phyloP scores from a whole-genome alignment of 2,329 filamentous ascomycete genomes.

The Nigrospora osmanthi region DNA sequence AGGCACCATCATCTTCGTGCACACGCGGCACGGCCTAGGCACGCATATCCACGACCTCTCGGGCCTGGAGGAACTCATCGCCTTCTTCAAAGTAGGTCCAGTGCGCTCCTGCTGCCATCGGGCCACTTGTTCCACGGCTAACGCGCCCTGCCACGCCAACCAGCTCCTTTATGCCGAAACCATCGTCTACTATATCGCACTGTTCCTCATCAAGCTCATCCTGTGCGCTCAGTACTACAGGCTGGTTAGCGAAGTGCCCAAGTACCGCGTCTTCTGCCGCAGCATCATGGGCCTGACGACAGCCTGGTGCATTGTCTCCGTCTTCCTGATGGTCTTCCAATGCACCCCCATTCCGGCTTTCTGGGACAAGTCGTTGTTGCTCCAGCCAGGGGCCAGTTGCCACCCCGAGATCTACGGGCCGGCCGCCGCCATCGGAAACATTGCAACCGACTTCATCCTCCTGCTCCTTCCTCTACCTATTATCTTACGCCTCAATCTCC shows the following conservation, averaged over 20 bases:
- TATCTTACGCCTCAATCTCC: background rate
- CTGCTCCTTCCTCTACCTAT: background rate
- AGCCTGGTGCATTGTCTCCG: background rate
- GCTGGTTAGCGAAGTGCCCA: background rate
- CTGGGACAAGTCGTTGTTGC: background rate
- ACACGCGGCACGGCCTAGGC: background rate
- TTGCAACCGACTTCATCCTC: background rate
- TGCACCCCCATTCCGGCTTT: background rate
- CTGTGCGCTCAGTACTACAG: slow-evolving; percentile 1
- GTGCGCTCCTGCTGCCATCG: background rate
- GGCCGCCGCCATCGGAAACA: background rate
- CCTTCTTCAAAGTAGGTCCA: background rate
- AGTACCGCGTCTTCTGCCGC: background rate
- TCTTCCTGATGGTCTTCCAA: background rate
- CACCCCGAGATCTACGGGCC: background rate
- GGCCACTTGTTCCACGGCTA: background rate
- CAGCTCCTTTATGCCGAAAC: background rate
- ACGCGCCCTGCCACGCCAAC: background rate
- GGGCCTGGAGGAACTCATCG: background rate
- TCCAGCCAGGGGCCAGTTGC: background rate
- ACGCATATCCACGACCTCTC: background rate
- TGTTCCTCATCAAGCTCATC: background rate
- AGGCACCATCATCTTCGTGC: background rate
- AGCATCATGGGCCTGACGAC: background rate
- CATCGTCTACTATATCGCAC: background rate